phyloP scores from a whole-genome alignment of 306 rosid genomes.

The Boehmeria nivea region DNA sequence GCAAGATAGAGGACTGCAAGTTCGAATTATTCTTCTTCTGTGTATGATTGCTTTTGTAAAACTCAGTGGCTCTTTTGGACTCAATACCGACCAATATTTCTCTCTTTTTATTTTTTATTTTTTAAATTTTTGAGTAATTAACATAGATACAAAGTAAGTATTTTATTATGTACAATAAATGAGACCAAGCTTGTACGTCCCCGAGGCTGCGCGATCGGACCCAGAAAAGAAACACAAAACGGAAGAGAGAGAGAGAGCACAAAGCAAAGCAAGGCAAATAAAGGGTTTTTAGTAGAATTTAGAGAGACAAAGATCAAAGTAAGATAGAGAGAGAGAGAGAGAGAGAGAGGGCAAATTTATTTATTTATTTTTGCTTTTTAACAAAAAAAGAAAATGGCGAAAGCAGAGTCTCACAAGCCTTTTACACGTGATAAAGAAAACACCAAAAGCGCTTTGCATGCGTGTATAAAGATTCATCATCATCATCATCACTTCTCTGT shows the following conservation, averaged over 20 bases:
- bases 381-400: conserved; percentile 14
- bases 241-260: too few species aligned
- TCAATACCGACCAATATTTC: conserved; percentile 18
- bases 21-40: conserved; percentile 90
- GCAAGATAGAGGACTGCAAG: conserved; percentile 70
- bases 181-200: too few species aligned
- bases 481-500: conserved; percentile 36
- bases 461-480: conserved; percentile 74
- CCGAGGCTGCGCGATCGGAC: too few species aligned
- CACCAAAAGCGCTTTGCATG: conserved; percentile 78
- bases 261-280: too few species aligned
- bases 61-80: conserved; percentile 62
- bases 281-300: too few species aligned
- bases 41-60: conserved; percentile 64
- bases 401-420: conserved; percentile 40
- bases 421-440: conserved; percentile 76
- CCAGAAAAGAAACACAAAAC: too few species aligned
- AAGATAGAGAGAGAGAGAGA: conserved; percentile 13
- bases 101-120: not conserved
- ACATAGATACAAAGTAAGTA: too few species aligned
- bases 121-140: not conserved
- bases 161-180: too few species aligned
- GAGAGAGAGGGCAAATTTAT: too few species aligned
- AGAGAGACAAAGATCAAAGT: too few species aligned
- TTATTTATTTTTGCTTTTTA: not conserved